These are phyloP conservation scores for Boletus speciosus DNA, from an alignment of 768 basidiomycete species.

Conservation along the genomic window DNA sequence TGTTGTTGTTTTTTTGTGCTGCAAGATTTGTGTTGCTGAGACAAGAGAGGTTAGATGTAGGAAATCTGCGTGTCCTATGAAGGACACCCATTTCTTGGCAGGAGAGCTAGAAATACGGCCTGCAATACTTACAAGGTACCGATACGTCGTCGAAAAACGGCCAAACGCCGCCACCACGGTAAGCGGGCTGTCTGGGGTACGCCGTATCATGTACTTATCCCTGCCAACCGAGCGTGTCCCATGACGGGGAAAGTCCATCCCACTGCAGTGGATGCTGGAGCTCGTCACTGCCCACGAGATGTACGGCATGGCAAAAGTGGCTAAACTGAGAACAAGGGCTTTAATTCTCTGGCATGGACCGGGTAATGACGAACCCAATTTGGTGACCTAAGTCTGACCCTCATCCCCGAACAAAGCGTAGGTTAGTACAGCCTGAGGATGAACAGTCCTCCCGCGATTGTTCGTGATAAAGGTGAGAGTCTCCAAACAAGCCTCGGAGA, in stretches of 20 bases:
- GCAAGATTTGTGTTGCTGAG: not conserved
- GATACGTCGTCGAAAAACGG: not conserved
- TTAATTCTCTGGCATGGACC: not conserved
- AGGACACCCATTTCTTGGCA: not conserved
- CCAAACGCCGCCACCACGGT: not conserved
- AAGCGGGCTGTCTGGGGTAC: no score
- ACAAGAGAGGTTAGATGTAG: no score
- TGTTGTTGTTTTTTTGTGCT: not conserved
- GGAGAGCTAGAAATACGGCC: not conserved
- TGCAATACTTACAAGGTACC: not conserved
- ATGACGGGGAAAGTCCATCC: not conserved
- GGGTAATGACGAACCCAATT: not conserved
- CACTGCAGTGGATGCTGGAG: not conserved
- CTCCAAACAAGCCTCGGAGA: not conserved
- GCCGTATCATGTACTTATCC: not conserved
- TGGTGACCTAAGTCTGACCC: not conserved
- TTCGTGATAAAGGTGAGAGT: not conserved
- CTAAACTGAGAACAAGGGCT: not conserved
- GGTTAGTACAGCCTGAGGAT: not conserved
- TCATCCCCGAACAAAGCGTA: constrained; percentile 7
- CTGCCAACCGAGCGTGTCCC: not conserved
- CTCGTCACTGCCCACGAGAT: not conserved
- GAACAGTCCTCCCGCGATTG: not conserved
- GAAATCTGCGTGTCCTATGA: not conserved
- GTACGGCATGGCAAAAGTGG: not conserved